A percentile compares a stretch with the other conserved stretches of the same genome.
phyloP scores from a whole-genome alignment of 441 rosid genomes.

The Capsella rubella region DNA sequence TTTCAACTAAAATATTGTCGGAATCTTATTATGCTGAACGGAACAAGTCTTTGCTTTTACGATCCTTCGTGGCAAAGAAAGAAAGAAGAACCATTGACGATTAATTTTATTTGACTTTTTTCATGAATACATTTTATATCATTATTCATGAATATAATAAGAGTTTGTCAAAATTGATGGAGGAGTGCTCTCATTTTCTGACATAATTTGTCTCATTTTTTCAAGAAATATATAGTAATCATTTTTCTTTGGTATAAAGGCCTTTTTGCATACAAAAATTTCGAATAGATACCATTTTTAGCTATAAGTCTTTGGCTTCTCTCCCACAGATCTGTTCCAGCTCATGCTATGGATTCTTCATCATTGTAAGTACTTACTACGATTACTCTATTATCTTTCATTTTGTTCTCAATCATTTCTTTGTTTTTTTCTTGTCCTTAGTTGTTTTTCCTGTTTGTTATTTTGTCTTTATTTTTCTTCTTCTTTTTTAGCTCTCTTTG shows the following conservation, averaged over 20 bases:
- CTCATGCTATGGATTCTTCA: constrained; percentile 35
- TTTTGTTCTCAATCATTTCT: neutral
- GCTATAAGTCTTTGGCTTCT: neutral
- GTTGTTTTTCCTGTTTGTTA: neutral
- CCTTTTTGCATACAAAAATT: too few species aligned
- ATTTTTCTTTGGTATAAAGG: too few species aligned
- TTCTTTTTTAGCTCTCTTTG: neutral
- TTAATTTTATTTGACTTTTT: neutral
- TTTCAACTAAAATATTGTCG: neutral
- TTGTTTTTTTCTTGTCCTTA: neutral
- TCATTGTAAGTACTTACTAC: constrained; percentile 28
- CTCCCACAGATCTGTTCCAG: constrained; percentile 16
- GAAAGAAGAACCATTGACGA: neutral
- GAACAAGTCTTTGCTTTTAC: neutral
- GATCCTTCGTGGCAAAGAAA: neutral
- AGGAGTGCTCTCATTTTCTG: neutral
- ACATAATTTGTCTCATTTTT: neutral
- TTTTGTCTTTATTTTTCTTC: neutral
- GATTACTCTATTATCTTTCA: neutral
- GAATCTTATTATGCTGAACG: neutral
- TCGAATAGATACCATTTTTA: too few species aligned
- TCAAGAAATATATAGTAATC: too few species aligned
- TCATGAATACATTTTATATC: neutral
- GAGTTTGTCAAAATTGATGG: neutral
- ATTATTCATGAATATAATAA: neutral